Evolutionary conservation across 2,329 filamentous ascomycete genomes (phyloP), one percentile per base, ranked within the genome.

Genomic region (Botrytis fragariae): DNA sequence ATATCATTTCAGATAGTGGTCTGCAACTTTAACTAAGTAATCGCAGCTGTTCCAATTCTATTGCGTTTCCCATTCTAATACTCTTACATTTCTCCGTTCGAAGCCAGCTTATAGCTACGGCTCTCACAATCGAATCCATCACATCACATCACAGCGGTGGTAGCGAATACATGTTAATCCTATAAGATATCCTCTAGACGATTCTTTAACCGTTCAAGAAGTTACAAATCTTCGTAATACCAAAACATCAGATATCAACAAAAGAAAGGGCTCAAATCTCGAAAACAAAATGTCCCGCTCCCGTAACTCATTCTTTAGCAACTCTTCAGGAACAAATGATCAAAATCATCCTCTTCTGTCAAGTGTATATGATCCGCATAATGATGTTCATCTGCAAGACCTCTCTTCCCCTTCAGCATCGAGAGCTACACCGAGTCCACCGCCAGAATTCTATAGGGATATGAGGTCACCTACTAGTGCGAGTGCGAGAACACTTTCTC

Each of bases 391-490:
- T 45, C 39, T 72, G 22, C 71, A n/a, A 35, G 51, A 72, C n/a
- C 71, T 72, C 61, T 68, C 62, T 25, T 48, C 71, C 10, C 48
- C 48, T 57, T 57, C 65, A 57, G 48, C 65, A 29, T 68, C 65
- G n/a, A 48, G 71, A 18, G 62, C 48, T 20, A 63, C 71, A 20
- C 71, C 71, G 3, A 59, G 45, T 60, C 71, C 71, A 9, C 62
- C 71, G 3, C 62, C 71, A 39, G 48, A 51, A 45, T 72, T 72
- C 39, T 72, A 72, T 61, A 65, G 62, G 37, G 71, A 60, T 39
- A 32, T 72, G 32, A 42, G 51, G 32, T 72, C 70, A 4, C 51
- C 69, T 25, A 57, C 60, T n/a, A 64, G 44, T 29, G 32, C 69
- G 22, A 45, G 29, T 61, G 68, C 54, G 22, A 70, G 68, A 60